Base-by-base conservation (phyloP, 192 early-diverging fungal species). In the Oehlia diaphana region DNA sequence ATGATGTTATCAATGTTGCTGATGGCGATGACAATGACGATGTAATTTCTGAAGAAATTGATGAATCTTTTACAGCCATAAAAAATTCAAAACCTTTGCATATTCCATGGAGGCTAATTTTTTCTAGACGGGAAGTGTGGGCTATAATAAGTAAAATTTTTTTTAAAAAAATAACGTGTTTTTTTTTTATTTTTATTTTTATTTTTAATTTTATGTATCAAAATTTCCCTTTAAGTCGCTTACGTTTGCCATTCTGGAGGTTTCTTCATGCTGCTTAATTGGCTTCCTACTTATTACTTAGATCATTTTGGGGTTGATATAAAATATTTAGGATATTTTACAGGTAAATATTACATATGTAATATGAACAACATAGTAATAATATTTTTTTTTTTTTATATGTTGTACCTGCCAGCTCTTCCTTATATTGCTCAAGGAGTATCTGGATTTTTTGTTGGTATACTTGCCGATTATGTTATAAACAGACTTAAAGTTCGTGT, bases 241-340 rank as follows among this genome's bases (percentile, higher is more conserved):
- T 77, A 82, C 74, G 63, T 83, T 4, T 85, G 81, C 33, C 77
- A 80, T 39, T 79, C 82, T 8, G 63, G 76, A 3, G 84, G 84
- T 14, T 85, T 83, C 58, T 85, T 83, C 73, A 66, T 85, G 12
- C 76, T 83, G 62, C 80, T 82, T 47, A 83, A 77, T 1, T 85
- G 84, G 84, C 9, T 83, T 9, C 84, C 84, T 26, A 83, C 84
- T 10, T 85, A 83, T 49, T 85, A 81, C 44, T 72, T 83, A 7
- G 84, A 85, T 23, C 80, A 61, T n/a, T 85, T 81, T 33, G 80
- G 78, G 4, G 82, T 82, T 21, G 84, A 85, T 64, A 77, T 83
- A 0, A 80, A 82, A 44, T 82, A 82, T 61, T 80, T 85, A 67
- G 84, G 84, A 4, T 85, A 82, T 47, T 83, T 68, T 47, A 47